These are phyloP conservation scores for Hippophae tibetana DNA, from an alignment of 306 rosid species.

Conservation along the genomic window DNA sequence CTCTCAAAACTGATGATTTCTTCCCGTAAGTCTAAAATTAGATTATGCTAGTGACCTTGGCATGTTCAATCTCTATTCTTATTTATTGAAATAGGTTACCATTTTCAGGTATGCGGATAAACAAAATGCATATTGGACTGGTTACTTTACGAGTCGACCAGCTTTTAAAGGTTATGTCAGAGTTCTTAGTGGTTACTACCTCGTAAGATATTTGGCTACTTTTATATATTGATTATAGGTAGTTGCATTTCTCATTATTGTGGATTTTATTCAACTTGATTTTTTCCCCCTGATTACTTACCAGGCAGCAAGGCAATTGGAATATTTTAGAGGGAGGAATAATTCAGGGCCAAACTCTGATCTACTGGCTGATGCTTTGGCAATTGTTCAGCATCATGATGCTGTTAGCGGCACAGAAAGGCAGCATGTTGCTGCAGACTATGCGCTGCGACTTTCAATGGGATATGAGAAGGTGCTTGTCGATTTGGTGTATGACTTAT, in stretches of 20 bases:
- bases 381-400: conserved; percentile 86
- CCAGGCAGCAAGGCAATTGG: conserved; percentile 89
- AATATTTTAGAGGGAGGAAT: conserved; percentile 60
- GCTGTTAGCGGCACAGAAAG: conserved; percentile 79
- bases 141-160: conserved; percentile 88
- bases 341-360: conserved; percentile 52
- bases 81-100: neutral
- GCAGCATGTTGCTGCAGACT: conserved; percentile 85
- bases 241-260: neutral
- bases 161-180: conserved; percentile 74
- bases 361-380: conserved; percentile 74
- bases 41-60: conserved; percentile 1
- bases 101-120: conserved; percentile 72
- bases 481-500: conserved; percentile 9
- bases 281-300: conserved; percentile 17
- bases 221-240: neutral
- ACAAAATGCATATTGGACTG: conserved; percentile 86
- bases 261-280: neutral
- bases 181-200: conserved; percentile 65
- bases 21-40: conserved; percentile 62
- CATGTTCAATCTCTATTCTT: neutral
- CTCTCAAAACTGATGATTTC: conserved; percentile 72
- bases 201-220: conserved; percentile 36
- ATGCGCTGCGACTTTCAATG: conserved; percentile 65
- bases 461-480: conserved; percentile 60